Base-by-base conservation (phyloP, 768 basidiomycete genomes). In the Leucocoprinus sp. region DNA sequence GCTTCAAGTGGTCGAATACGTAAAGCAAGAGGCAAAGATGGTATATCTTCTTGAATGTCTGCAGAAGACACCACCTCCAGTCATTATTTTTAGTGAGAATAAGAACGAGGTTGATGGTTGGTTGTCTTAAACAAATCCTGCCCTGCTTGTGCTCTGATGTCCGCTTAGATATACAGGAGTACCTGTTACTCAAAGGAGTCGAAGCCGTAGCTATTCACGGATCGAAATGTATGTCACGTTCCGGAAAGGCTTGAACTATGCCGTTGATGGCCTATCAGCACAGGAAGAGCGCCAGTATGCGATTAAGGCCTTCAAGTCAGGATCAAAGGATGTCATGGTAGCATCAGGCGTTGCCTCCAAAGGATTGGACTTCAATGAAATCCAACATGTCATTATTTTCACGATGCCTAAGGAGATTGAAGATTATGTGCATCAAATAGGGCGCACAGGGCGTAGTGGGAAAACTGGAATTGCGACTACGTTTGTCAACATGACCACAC, bases 331-430 rank as follows among this genome's bases (percentile, higher is more conserved):
- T 62, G 95, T 98, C 38, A 98, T 98, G 96, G 96, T 99, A 23
- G 96, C 96, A 2, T 97, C 93, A 2, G 84, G 93, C 23, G 92
- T 99, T 21, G 96, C 95, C 1, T 96, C 92, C 29, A 98, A 99
- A 63, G 96, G 96, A 22, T 78, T 99, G 50, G 96, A 99, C 64
- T 99, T 99, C 66, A 93, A 87, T 62, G 96, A 98, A 58, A 95
- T 99, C 48, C 93, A 97, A 56, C 96, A 97, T 61, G 93, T 98
- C 59, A 97, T 99, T 64, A 98, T 97, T 51, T 99, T 93, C 63
- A 83, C 88, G 23, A 98, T 99, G 96, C 96, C 96, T 0, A 99
- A 98, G 64, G 96, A 99, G 68, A 99, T 99, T 52, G 96, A 99
- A 64, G 96, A 99, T 62, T 99, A 99, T 57, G 95, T 98, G 40